phyloP scores from a whole-genome alignment of 331 rosid genomes.

The Rosa hybrid region DNA sequence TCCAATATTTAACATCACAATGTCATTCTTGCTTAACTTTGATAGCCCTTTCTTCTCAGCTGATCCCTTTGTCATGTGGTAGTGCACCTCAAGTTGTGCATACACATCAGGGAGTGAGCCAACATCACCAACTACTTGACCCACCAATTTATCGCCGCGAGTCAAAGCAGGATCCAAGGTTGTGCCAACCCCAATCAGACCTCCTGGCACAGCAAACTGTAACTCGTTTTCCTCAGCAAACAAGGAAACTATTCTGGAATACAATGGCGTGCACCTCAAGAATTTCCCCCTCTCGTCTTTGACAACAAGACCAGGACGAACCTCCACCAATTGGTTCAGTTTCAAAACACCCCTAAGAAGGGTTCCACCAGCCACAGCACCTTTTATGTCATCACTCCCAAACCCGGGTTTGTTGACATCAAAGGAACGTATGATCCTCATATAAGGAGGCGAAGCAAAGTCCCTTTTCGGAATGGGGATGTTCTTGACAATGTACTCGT shows the following conservation, averaged over 20 bases:
- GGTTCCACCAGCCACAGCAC: constrained; percentile 97
- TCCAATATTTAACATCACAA: constrained; percentile 84
- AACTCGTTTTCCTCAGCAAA: constrained; percentile 9
- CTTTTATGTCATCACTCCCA: constrained; percentile 90
- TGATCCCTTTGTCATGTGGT: constrained; percentile 47
- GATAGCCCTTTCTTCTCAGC: constrained; percentile 81
- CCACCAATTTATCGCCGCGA: no score
- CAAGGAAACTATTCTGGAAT: constrained; percentile 83
- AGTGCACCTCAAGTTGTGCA: constrained; percentile 72
- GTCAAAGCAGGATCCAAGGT: no score
- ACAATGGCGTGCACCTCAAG: constrained; percentile 77
- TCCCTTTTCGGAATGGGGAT: constrained; percentile 89
- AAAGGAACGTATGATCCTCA: constrained; percentile 87
- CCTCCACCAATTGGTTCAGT: constrained; percentile 84
- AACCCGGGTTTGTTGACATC: constrained; percentile 92
- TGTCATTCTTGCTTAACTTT: constrained; percentile 70
- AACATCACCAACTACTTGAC: constrained; percentile 42
- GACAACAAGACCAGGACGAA: constrained; percentile 90
- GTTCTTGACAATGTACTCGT: constrained; percentile 80
- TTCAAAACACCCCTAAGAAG: constrained; percentile 87
- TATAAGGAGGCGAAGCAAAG: constrained; percentile 81
- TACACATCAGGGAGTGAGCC: constrained; percentile 85
- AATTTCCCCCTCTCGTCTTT: constrained; percentile 81
- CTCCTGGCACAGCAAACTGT: no score
- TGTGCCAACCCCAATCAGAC: no score